Base-by-base conservation (phyloP, 257 asterid genomes). In the Jasminum sambac region DNA sequence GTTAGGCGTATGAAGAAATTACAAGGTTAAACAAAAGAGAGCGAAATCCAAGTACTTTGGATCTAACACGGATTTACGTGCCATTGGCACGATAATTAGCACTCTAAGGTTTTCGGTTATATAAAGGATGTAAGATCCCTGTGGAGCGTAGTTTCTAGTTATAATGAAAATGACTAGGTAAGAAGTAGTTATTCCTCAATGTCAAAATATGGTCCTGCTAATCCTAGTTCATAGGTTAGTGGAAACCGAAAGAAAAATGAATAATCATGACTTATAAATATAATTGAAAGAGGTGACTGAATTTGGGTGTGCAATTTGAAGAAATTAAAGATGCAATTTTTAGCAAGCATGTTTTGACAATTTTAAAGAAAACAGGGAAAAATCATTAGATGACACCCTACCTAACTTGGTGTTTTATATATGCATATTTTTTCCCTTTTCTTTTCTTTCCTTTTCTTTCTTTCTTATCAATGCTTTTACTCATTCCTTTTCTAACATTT, bases 1-100 rank as follows among this genome's bases (percentile, higher is more conserved):
- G 16, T 70, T 87, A 65, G 90, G 93, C 40, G 46, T 85, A 68
- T 84, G 81, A 81, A 78, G 48, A 62, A 46, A 61, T 30, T 30
- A 30, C 17, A 63, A 30, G 58, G 13, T 30, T 25, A 16, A 57
- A 26, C 12, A 50, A 17, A 23, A 60, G 7, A 2, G 14, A 37
- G 50, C 11, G 8, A 14, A 14, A 73, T 67, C 68, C 73, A 37
- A 6, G 21, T 26, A 43, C 34, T 70, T 72, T 48, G 52, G 67
- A 60, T n/a, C 21, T 72, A 72, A 72, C 67, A 43, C 63, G 26
- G 62, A 67, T 24, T 66, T 43, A 16, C 11, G 13, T 43, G 14
- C 48, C 8, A 7, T 23, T 40, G 55, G 52, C 44, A 62, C 19
- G n/a, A 38, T 26, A 8, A 55, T 44, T 26, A 30, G 44, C 16